Evolutionary conservation across 2,329 filamentous ascomycete genomes (phyloP).

Genomic region (Mycosphaerella sp.): DNA sequence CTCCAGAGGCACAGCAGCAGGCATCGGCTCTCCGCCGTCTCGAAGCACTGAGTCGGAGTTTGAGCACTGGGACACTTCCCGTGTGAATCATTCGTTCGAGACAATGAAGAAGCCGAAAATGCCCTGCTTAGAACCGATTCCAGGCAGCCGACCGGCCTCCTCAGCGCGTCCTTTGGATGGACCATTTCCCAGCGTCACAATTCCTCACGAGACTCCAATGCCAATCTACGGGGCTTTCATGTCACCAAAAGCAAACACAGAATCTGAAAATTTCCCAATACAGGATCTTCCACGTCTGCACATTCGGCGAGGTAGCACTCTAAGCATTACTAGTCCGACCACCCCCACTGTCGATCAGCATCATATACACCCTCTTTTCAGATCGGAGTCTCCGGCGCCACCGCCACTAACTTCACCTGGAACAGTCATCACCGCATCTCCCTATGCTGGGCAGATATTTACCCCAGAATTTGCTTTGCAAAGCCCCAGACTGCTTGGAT

Average conservation of each 20-base stretch:
- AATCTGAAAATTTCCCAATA: slow-evolving; percentile 13
- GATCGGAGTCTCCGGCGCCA: slow-evolving; percentile 62
- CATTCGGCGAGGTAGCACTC: slow-evolving; percentile 13
- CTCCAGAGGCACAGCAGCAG: slow-evolving; percentile 25
- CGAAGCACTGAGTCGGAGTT: slow-evolving; percentile 52
- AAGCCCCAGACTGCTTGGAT: slow-evolving; percentile 21
- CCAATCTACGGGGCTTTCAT: slow-evolving; percentile 13
- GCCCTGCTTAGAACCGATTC: slow-evolving; percentile 62
- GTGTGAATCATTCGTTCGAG: slow-evolving; percentile 57
- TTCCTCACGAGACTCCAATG: slow-evolving; percentile 6
- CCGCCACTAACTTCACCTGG: slow-evolving; percentile 59
- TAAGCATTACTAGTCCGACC: slow-evolving; percentile 4
- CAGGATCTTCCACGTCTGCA: slow-evolving; percentile 9
- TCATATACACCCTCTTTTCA: slow-evolving; percentile 72
- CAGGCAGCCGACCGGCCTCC: slow-evolving; percentile 58
- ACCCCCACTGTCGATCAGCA: slow-evolving; percentile 45
- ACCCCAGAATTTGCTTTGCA: slow-evolving; percentile 21
- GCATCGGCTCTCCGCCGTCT: slow-evolving; percentile 31
- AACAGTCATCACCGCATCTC: slow-evolving; percentile 64
- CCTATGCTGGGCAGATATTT: slow-evolving; percentile 60
- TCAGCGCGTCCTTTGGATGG: slow-evolving; percentile 55
- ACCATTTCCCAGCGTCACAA: slow-evolving; percentile 35
- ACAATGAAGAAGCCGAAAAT: slow-evolving; percentile 43
- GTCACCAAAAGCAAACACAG: slow-evolving; percentile 2
- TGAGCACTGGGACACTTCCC: slow-evolving; percentile 68